Evolutionary conservation across 495 filamentous ascomycete species (phyloP).

Genomic region (Terfezia boudieri): DNA sequence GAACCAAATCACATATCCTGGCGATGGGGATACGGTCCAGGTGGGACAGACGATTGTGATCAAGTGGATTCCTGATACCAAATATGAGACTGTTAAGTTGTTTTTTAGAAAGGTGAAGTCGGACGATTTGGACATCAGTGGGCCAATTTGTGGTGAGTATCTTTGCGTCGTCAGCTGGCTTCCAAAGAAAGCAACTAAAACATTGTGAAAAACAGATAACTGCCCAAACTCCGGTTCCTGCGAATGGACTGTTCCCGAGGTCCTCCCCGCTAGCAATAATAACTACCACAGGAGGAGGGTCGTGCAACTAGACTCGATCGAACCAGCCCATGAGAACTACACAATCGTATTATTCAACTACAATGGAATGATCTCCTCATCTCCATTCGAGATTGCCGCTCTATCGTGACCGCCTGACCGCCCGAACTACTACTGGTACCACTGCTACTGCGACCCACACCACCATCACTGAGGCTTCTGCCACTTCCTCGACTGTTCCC

Average conservation of each 20-base stretch:
- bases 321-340: too few relatives aligned
- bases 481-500: conserved; percentile 18
- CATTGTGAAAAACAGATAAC: conserved; percentile 20
- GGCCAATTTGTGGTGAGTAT: conserved; percentile 31
- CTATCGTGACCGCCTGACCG: conserved; percentile 25
- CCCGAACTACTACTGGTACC: conserved; percentile 10
- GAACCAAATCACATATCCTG: conserved; percentile 35
- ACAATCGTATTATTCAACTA: conserved; percentile 39
- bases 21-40: conserved; percentile 25
- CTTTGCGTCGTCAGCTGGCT: too few relatives aligned
- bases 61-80: conserved; percentile 32
- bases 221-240: conserved; percentile 35
- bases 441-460: conserved; percentile 20
- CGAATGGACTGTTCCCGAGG: conserved; percentile 30
- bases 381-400: conserved; percentile 36
- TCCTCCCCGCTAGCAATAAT: too few relatives aligned
- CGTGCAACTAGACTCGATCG: too few relatives aligned
- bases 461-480: too few relatives aligned
- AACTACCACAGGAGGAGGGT: too few relatives aligned
- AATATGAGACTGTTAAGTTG: conserved; percentile 29
- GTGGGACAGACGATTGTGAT: conserved; percentile 31
- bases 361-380: too few relatives aligned
- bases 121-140: conserved; percentile 25
- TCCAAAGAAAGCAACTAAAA: background rate
- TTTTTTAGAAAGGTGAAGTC: conserved; percentile 29